Evolutionary conservation across 2,329 filamentous ascomycete species (phyloP), one percentile per base, ranked within the genome.

Genomic region (Xylariaceae sp.): DNA sequence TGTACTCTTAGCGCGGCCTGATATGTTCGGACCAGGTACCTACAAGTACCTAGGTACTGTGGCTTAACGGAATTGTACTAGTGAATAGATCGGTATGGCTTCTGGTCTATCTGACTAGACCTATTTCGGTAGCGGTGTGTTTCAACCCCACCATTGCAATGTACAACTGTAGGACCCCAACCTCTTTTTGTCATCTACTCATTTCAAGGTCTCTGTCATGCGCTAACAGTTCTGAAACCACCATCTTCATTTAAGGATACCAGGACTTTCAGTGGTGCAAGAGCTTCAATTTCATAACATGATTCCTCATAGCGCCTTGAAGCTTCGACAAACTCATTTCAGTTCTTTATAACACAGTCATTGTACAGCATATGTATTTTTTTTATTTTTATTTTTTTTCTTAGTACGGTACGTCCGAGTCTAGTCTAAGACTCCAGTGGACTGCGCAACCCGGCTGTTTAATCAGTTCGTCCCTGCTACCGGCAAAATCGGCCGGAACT

Each of bases 401-500:
- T 12, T 31, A 7, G 28, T 31, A 31, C 7, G 28, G 28, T 21
- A 24, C 24, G 16, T 41, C 28, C 8, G 21, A 19, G 24, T 28
- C 29, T 26, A 4, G 21, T 33, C 46, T 40, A 8, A 23, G 11
- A 19, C n/a, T 39, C 6, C n/a, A 47, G 29, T 9, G 24, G 36
- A 17, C 21, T 45, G 43, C 49, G 23, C 41, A 37, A 45, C 41
- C 29, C 11, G 50, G 46, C 36, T 51, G 23, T 48, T 58, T 39
- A 39, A 52, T 46, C 44, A 47, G 24, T 45, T 21, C n/a, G 37
- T 40, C 49, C 39, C 19, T 45, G 40, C 46, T 45, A 26, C 58
- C 58, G 58, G 58, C 55, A 61, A 61, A 61, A 61, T 61, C 46
- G 51, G 43, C 58, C 55, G 55, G 58, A 31, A 56, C 36, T 54